Base-by-base conservation (phyloP, 495 filamentous ascomycete genomes). In the Neurospora sp. region DNA sequence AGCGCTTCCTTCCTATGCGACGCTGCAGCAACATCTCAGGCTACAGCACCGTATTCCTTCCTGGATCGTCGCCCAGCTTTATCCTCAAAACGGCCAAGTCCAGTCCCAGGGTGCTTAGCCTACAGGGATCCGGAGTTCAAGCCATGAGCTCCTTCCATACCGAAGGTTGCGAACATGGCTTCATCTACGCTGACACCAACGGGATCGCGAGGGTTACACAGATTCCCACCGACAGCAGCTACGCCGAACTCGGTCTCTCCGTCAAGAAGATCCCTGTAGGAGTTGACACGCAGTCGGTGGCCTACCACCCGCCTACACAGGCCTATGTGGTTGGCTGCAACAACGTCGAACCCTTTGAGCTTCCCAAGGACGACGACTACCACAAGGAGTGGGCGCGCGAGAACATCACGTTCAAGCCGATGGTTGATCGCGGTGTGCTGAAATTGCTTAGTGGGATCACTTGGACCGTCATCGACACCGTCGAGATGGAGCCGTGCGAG, bases 311-410 rank as follows among this genome's bases (percentile, higher is more conserved):
- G 10, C 86, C 88, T 6, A 92, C 89, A 73, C 86, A 88, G 37
- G 88, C 90, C 41, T 98, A 96, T 75, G 90, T 95, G 8, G 81
- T 97, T 38, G 92, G 89, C 10, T 93, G 92, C 41, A 90, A 88
- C 72, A 82, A 83, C 35, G 79, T 77, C 62, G 87, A 88, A 44
- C 89, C 89, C 3, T 99, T 96, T 82, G 91, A 91, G 77, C 83
- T 97, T 40, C 92, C 93, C 3, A 92, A 93, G 42, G 90, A 94
- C 75, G 93, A 97, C 74, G 92, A 94, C 62, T 86, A 92, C 62
- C 91, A 93, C 76, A 90, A 90, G 71, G 92, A 94, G 73, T 95
- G 92, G 93, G 85, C 87, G 31, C 86, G 84, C 40, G 94, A 97
- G 82, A 83, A 80, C 54, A 72, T 84, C 9, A 77, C 83, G 3